Percentiles rank a stretch among this genome's conserved stretches.
Evolutionary conservation across 139 green algal species (phyloP).

Genomic region (Coccomyxa sp.): DNA sequence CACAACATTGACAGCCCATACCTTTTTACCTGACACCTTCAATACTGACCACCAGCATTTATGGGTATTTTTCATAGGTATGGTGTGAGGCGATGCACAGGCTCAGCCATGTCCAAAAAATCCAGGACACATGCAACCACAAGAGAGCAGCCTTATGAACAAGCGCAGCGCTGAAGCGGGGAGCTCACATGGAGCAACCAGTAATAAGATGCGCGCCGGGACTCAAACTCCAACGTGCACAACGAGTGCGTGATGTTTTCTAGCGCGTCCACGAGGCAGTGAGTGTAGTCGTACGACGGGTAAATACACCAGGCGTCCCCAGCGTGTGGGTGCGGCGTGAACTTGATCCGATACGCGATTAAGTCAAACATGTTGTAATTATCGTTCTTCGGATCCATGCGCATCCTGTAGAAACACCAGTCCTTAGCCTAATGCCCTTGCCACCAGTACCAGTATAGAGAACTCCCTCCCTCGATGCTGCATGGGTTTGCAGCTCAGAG

Average conservation of each 20-base stretch:
- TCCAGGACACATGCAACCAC: too few species aligned
- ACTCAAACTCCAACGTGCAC: conserved; percentile 99
- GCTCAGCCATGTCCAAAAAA: neutral
- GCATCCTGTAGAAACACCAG: conserved; percentile 33
- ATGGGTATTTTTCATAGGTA: neutral
- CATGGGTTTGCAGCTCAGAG: neutral
- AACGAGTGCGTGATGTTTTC: conserved; percentile 99
- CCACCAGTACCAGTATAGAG: too few species aligned
- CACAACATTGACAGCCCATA: neutral
- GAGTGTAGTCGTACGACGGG: conserved; percentile 99
- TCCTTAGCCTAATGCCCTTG: too few species aligned
- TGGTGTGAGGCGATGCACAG: neutral
- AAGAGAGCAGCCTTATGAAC: too few species aligned
- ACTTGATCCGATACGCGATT: conserved; percentile 97
- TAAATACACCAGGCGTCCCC: conserved; percentile 95
- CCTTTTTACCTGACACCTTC: neutral
- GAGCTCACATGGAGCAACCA: conserved; percentile 68
- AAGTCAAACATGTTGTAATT: conserved; percentile 98
- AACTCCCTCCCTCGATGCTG: neutral
- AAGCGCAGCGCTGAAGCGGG: too few species aligned
- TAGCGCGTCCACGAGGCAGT: conserved; percentile 96
- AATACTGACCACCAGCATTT: neutral
- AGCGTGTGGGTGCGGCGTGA: conserved; percentile 79
- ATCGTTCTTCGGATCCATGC: conserved; percentile 85
- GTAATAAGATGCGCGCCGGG: conserved; percentile 95